phyloP scores from a whole-genome alignment of 2,329 filamentous ascomycete genomes.

The Colletotrichum lentis region DNA sequence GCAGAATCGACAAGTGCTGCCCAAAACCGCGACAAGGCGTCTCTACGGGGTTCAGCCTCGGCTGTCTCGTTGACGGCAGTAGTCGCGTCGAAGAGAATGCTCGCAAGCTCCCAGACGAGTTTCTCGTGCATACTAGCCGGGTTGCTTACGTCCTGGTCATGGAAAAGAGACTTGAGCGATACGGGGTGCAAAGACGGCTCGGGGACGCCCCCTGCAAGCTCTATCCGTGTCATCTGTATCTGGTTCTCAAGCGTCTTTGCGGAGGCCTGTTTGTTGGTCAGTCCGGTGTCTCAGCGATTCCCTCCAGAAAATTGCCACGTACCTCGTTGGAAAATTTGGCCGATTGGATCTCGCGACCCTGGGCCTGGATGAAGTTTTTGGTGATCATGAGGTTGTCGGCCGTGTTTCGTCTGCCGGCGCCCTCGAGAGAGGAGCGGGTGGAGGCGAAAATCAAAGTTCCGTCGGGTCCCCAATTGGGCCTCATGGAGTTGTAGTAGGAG shows the following conservation, averaged over 20 bases:
- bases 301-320: conserved; percentile 35
- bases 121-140: conserved; percentile 69
- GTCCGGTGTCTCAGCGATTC: conserved; percentile 10
- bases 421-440: conserved; percentile 40
- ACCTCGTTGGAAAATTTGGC: conserved; percentile 68
- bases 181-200: conserved; percentile 57
- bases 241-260: conserved; percentile 65
- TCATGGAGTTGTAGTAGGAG: conserved; percentile 75
- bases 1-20: conserved; percentile 70
- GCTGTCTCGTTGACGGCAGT: conserved; percentile 51
- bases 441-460: conserved; percentile 72
- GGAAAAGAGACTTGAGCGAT: conserved; percentile 52
- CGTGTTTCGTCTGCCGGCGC: conserved; percentile 43
- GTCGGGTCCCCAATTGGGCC: conserved; percentile 80
- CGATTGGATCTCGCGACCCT: conserved; percentile 70
- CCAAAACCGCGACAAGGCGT: conserved; percentile 73
- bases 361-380: conserved; percentile 67
- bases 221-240: conserved; percentile 63
- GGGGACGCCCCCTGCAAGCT: conserved; percentile 66
- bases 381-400: conserved; percentile 62
- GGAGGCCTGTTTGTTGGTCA: conserved; percentile 56
- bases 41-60: conserved; percentile 59
- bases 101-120: conserved; percentile 84
- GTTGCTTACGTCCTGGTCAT: conserved; percentile 52
- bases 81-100: conserved; percentile 79